Conservation (phyloP, 495 filamentous ascomycete genomes). For the Hypoxylon trugodes region DNA sequence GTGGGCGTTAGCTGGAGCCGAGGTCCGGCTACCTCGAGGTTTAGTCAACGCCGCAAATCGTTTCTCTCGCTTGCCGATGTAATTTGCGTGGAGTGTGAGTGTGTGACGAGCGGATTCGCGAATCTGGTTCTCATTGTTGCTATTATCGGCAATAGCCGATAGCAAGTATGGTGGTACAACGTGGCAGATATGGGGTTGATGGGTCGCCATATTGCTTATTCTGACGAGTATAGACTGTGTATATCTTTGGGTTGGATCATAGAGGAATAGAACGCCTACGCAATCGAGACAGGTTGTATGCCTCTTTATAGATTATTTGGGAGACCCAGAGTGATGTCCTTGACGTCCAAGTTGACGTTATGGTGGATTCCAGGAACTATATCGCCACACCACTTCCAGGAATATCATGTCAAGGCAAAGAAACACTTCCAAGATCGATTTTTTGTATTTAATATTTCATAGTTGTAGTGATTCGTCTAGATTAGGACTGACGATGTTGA, state of each 20-base stretch:
- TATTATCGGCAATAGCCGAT: conserved; percentile 45
- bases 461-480: no score
- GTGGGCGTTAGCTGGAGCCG: conserved; percentile 7
- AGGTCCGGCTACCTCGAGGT: conserved; percentile 37
- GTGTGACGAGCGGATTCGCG: conserved; percentile 40
- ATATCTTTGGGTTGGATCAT: neutral
- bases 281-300: no score
- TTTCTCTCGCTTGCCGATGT: conserved; percentile 39
- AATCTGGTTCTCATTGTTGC: conserved; percentile 35
- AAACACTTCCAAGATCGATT: no score
- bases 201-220: conserved; percentile 37
- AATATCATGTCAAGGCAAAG: no score
- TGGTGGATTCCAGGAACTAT: no score
- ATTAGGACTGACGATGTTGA: no score
- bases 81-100: conserved; percentile 38
- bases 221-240: conserved; percentile 3
- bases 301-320: no score
- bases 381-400: no score
- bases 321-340: no score
- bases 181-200: conserved; percentile 40
- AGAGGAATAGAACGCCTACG: no score
- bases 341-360: no score
- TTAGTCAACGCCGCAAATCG: conserved; percentile 42
- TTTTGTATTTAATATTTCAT: no score
- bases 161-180: conserved; percentile 53